phyloP scores from a whole-genome alignment of 2,329 filamentous ascomycete genomes.

The Chaetothyriales sp. region DNA sequence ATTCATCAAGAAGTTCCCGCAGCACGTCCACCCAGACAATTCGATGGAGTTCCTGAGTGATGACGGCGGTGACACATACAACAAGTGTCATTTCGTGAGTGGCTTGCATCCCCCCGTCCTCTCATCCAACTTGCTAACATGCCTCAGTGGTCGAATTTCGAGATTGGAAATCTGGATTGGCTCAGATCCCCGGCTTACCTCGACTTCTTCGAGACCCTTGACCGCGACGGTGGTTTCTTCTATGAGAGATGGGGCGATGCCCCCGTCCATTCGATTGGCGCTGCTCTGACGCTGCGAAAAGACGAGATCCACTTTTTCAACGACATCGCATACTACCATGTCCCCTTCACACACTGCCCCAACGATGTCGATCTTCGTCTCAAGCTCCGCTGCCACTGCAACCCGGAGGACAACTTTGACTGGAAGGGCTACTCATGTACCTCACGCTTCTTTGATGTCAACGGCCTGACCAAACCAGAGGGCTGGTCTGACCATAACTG shows the following conservation, averaged over 20 bases:
- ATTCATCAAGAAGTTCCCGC: slow-evolving; percentile 78
- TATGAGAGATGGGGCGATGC: slow-evolving; percentile 98
- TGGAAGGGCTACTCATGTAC: slow-evolving; percentile 98
- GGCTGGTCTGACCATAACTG: slow-evolving; percentile 60
- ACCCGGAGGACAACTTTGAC: slow-evolving; percentile 94
- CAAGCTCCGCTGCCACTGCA: slow-evolving; percentile 83
- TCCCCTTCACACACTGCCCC: slow-evolving; percentile 95
- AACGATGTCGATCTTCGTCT: slow-evolving; percentile 71
- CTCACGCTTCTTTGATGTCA: slow-evolving; percentile 69
- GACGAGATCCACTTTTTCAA: slow-evolving; percentile 97
- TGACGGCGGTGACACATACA: slow-evolving; percentile 81
- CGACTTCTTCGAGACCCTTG: slow-evolving; percentile 80
- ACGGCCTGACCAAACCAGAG: slow-evolving; percentile 63
- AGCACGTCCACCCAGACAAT: slow-evolving; percentile 73
- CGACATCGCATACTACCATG: slow-evolving; percentile 95
- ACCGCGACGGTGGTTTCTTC: slow-evolving; percentile 90
- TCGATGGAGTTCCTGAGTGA: slow-evolving; percentile 84
- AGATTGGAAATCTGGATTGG: slow-evolving; percentile 89
- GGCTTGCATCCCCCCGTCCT: not conserved
- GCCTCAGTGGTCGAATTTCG: slow-evolving; percentile 89
- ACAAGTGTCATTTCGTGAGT: slow-evolving; percentile 90
- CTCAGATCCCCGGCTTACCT: slow-evolving; percentile 74
- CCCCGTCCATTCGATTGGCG: slow-evolving; percentile 94
- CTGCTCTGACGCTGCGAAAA: slow-evolving; percentile 72
- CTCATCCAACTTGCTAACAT: slow-evolving; percentile 3